Conservation (phyloP, 108 stramenopile genomes). For the Nitzschia sp. region DNA sequence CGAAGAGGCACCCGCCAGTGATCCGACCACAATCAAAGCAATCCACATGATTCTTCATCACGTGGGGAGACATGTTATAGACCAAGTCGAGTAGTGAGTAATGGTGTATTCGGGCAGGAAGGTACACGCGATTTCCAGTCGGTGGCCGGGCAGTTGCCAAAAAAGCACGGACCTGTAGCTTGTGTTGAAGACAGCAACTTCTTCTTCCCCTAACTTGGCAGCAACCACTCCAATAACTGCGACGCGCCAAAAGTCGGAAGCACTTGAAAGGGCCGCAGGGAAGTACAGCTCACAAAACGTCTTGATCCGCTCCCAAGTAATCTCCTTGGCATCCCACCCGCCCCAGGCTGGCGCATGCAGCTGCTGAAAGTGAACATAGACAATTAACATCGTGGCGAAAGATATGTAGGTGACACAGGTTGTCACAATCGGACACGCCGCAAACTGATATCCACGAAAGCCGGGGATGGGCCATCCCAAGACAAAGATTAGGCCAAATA, state of each 20-base stretch:
- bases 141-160: no score
- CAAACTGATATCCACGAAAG: conserved; percentile 72
- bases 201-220: conserved; percentile 61
- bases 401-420: conserved; percentile 59
- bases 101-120: no score
- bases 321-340: conserved; percentile 43
- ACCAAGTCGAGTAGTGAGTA: no score
- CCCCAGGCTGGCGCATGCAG: conserved; percentile 55
- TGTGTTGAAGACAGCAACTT: conserved; percentile 86
- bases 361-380: conserved; percentile 45
- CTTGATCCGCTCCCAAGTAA: conserved; percentile 57
- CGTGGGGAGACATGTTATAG: neutral
- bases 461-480: conserved; percentile 67
- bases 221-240: conserved; percentile 74
- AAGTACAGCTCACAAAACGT: conserved; percentile 71
- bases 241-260: conserved; percentile 86
- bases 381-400: conserved; percentile 36
- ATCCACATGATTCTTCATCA: conserved; percentile 85
- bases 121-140: no score
- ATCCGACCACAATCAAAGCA: conserved; percentile 62
- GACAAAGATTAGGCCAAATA: conserved; percentile 72
- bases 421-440: conserved; percentile 81
- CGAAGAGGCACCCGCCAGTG: conserved; percentile 53
- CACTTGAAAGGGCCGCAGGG: conserved; percentile 64
- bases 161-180: conserved; percentile 53